Evolutionary conservation across 1,139 yeast genomes (phyloP).

Genomic region (Yamadazyma songkhlaensis): DNA sequence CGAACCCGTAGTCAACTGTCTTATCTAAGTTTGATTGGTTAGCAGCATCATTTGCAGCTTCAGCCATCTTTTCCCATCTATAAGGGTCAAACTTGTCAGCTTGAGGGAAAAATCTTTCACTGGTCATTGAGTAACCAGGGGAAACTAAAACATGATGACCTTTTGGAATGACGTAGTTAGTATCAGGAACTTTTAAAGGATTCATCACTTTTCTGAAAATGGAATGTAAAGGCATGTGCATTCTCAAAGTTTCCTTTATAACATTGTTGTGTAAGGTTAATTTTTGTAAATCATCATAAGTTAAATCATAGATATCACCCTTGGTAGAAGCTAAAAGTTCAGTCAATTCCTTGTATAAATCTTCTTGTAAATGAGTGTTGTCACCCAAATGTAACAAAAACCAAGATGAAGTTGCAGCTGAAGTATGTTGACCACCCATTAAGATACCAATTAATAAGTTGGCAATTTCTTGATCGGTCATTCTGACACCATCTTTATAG

Average conservation of each 20-base stretch:
- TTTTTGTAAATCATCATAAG: constrained; percentile 79
- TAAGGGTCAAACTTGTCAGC: constrained; percentile 73
- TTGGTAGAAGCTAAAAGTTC: constrained; percentile 57
- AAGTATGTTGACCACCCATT: constrained; percentile 99
- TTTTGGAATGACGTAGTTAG: constrained; percentile 78
- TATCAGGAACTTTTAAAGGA: constrained; percentile 75
- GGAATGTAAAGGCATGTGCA: constrained; percentile 96
- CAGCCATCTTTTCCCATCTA: constrained; percentile 71
- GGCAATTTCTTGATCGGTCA: constrained; percentile 96
- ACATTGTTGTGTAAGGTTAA: constrained; percentile 79
- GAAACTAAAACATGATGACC: constrained; percentile 90
- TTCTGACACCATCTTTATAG: constrained; percentile 87
- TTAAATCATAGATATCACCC: constrained; percentile 48
- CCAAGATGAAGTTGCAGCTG: constrained; percentile 97
- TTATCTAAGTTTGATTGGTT: constrained; percentile 33
- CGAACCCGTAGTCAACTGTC: constrained; percentile 90
- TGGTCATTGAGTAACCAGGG: constrained; percentile 87
- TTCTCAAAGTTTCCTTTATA: constrained; percentile 88
- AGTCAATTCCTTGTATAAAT: constrained; percentile 70
- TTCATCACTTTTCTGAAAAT: constrained; percentile 87
- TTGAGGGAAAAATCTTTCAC: constrained; percentile 74
- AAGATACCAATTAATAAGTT: constrained; percentile 90
- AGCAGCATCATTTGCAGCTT: constrained; percentile 16
- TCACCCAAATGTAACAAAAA: constrained; percentile 86
- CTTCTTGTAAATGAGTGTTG: constrained; percentile 78